Conservation (phyloP, 169 alveolate genomes). For the Pseudocohnilembus persalinus region DNA sequence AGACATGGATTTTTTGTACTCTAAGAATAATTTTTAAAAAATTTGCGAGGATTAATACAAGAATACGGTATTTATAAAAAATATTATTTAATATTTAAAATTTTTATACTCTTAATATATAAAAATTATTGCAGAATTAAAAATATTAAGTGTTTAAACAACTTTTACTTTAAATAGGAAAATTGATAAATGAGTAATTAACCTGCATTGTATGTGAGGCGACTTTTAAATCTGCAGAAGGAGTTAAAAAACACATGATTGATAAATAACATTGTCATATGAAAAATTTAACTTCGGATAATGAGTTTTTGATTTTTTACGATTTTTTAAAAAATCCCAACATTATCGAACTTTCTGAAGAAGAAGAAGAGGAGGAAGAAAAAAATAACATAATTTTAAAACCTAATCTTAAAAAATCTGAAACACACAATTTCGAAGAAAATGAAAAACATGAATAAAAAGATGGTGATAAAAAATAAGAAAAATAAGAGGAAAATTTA, state of each 20-base stretch:
- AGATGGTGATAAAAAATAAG: slow-evolving; percentile 8
- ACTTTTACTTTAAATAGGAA: neutral
- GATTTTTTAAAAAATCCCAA: neutral
- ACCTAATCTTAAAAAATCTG: too few relatives aligned
- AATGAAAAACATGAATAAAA: slow-evolving; percentile 13
- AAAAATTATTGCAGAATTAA: neutral
- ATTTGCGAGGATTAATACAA: slow-evolving; percentile 17
- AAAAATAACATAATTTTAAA: too few relatives aligned
- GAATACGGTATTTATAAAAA: slow-evolving; percentile 7
- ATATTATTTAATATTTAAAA: neutral
- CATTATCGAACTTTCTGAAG: neutral
- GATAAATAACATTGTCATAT: slow-evolving; percentile 45
- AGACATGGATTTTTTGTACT: slow-evolving; percentile 39
- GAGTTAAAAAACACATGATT: slow-evolving; percentile 36
- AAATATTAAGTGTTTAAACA: neutral
- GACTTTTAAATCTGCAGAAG: slow-evolving; percentile 21
- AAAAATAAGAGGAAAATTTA: slow-evolving; percentile 1
- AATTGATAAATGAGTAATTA: neutral
- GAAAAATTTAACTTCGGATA: slow-evolving; percentile 21
- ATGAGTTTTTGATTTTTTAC: slow-evolving; percentile 14
- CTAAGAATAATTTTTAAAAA: slow-evolving; percentile 28
- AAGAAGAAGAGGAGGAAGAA: slow-evolving; percentile 18
- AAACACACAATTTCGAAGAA: neutral
- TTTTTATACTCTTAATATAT: neutral
- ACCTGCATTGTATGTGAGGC: neutral